Conservation (phyloP, 31 red algal species). For the Bonnemaisonia californica region DNA sequence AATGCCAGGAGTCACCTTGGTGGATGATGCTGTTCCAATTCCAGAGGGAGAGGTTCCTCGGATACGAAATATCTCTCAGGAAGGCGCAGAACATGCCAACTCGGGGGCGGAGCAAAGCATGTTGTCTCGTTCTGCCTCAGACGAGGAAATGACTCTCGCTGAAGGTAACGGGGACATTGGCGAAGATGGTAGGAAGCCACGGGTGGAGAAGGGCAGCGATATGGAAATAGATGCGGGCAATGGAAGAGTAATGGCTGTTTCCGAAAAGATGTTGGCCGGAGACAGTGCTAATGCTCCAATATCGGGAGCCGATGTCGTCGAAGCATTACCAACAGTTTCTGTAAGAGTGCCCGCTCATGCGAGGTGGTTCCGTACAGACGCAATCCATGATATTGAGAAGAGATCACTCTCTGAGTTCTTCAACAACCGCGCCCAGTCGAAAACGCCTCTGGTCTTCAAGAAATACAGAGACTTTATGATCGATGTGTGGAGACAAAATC, state of each 20-base stretch:
- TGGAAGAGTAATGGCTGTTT: conserved; percentile 41
- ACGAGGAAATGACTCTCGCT: neutral
- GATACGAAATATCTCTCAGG: conserved; percentile 70
- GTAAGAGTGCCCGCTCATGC: conserved; percentile 52
- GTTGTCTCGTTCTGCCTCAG: neutral
- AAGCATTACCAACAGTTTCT: conserved; percentile 37
- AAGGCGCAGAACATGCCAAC: conserved; percentile 15
- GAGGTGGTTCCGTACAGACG: conserved; percentile 57
- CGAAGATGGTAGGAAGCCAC: conserved; percentile 7
- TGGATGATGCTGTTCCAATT: conserved; percentile 61
- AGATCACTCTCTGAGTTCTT: conserved; percentile 87
- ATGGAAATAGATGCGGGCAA: conserved; percentile 42
- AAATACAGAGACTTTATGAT: conserved; percentile 92
- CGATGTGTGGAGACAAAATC: conserved; percentile 79
- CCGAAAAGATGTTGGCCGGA: conserved; percentile 49
- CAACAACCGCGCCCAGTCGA: conserved; percentile 66
- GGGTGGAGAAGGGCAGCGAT: neutral
- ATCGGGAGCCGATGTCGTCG: conserved; percentile 53
- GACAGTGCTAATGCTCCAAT: conserved; percentile 40
- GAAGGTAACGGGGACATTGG: neutral
- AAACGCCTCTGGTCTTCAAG: conserved; percentile 82
- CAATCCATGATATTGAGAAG: conserved; percentile 88
- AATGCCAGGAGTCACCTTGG: conserved; percentile 40
- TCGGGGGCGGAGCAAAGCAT: neutral
- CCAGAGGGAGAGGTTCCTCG: conserved; percentile 65